Evolutionary conservation across 805 yeast genomes (phyloP).

Genomic region (Suhomyces emberorum): DNA sequence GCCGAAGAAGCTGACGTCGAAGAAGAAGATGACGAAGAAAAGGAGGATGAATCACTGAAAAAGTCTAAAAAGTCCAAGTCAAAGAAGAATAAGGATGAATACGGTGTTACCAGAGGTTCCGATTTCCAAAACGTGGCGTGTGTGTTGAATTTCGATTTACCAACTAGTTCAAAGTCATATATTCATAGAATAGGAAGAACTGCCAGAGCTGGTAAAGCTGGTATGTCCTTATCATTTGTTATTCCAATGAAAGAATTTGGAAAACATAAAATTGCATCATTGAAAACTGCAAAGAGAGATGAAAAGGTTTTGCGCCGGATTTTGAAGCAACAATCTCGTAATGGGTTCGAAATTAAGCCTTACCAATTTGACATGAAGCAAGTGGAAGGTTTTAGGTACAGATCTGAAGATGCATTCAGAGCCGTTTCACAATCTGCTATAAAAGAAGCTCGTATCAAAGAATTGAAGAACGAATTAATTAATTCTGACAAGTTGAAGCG

Average conservation of each 20-base stretch:
- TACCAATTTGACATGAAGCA: conserved; percentile 89
- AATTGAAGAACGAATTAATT: conserved; percentile 79
- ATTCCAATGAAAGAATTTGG: conserved; percentile 82
- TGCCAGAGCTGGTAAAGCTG: conserved; percentile 94
- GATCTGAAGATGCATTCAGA: conserved; percentile 96
- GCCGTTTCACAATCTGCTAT: conserved; percentile 87
- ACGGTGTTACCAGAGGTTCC: conserved; percentile 94
- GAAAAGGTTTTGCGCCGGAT: conserved; percentile 81
- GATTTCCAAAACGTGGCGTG: conserved; percentile 96
- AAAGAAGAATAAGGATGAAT: conserved; percentile 60
- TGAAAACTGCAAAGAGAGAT: conserved; percentile 71
- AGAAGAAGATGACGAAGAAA: conserved; percentile 26
- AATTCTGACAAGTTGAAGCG: conserved; percentile 87
- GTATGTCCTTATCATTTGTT: conserved; percentile 91
- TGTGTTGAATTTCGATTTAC: conserved; percentile 92
- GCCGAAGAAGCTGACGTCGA: conserved; percentile 49
- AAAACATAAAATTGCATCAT: conserved; percentile 77
- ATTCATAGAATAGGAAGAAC: conserved; percentile 96
- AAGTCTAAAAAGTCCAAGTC: conserved; percentile 13
- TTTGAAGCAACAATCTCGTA: conserved; percentile 67
- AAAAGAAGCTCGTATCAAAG: conserved; percentile 90
- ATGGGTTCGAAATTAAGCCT: conserved; percentile 76
- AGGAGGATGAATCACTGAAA: conserved; percentile 15
- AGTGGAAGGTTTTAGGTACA: conserved; percentile 91
- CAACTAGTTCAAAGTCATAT: conserved; percentile 83